Evolutionary conservation across 805 yeast genomes (phyloP).

Genomic region (Candida peoriensis): DNA sequence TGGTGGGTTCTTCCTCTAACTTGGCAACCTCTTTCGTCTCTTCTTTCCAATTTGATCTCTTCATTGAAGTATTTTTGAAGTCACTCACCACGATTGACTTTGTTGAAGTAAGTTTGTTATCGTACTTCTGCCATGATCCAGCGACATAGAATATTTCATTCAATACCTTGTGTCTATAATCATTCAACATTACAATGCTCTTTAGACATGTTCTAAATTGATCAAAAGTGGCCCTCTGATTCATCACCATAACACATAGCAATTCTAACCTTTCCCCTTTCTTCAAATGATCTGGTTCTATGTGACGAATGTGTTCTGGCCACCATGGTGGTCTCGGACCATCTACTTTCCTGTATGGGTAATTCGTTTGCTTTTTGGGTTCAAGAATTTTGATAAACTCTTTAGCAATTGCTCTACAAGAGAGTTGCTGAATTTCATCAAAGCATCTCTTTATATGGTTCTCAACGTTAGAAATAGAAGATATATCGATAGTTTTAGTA

Average conservation of each 20-base stretch:
- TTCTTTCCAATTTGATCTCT: too few relatives aligned
- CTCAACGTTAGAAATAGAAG: too few relatives aligned
- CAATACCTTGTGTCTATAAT: slow-evolving; percentile 6
- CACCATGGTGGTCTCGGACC: slow-evolving; percentile 61
- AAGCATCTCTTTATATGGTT: slow-evolving; percentile 14
- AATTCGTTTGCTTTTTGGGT: slow-evolving; percentile 58
- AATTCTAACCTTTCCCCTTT: slow-evolving; percentile 51
- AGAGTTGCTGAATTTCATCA: slow-evolving; percentile 32
- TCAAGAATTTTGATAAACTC: slow-evolving; percentile 62
- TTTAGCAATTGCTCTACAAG: slow-evolving; percentile 60
- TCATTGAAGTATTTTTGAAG: not conserved
- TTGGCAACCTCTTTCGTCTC: too few relatives aligned
- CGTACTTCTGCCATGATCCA: slow-evolving; percentile 1
- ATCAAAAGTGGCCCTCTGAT: slow-evolving; percentile 8
- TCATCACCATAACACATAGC: slow-evolving; percentile 35
- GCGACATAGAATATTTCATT: slow-evolving; percentile 14
- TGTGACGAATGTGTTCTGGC: slow-evolving; percentile 56
- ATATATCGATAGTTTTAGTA: too few relatives aligned
- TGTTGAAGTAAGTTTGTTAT: not conserved
- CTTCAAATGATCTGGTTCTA: slow-evolving; percentile 69
- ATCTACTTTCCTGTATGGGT: slow-evolving; percentile 56
- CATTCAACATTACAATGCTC: not conserved
- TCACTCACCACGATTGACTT: slow-evolving; percentile 2
- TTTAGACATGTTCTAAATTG: slow-evolving; percentile 3
- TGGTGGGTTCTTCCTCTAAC: too few relatives aligned